These are phyloP conservation scores for Lentinula sp. DNA, from an alignment of 768 basidiomycete species.

Conservation along the genomic window DNA sequence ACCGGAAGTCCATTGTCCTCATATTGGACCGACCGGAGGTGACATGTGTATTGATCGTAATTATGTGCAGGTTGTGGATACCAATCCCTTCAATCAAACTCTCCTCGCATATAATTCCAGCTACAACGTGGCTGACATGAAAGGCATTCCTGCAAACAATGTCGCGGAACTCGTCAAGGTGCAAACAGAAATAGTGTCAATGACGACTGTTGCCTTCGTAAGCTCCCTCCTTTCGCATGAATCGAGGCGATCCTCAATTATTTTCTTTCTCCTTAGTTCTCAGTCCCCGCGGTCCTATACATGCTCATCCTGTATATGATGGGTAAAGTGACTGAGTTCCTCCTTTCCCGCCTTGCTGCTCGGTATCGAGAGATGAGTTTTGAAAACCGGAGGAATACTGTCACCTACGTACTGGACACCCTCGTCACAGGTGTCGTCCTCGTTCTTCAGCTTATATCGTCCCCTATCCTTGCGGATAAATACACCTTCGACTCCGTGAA, in stretches of 20 bases:
- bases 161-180: not conserved
- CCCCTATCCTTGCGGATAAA: not conserved
- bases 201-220: not conserved
- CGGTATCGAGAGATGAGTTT: not conserved
- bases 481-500: not conserved
- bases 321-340: not conserved
- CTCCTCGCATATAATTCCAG: slow-evolving; percentile 1
- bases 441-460: not conserved
- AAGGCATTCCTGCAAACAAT: not conserved
- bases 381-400: not conserved
- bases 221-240: not conserved
- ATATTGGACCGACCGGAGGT: slow-evolving; percentile 8
- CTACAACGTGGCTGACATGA: slow-evolving; percentile 1
- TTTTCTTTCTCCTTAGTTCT: not conserved
- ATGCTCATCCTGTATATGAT: slow-evolving; percentile 1
- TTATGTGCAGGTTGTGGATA: not conserved
- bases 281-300: not conserved
- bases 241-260: not conserved
- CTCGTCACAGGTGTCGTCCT: not conserved
- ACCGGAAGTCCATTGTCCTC: slow-evolving; percentile 8
- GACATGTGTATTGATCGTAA: slow-evolving; percentile 7
- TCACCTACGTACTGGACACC: not conserved
- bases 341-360: not conserved
- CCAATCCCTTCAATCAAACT: not conserved
- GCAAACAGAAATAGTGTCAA: not conserved